Percentiles rank a stretch among this genome's conserved stretches.
phyloP scores from a whole-genome alignment of 2,329 filamentous ascomycete species.

The Nannizzia gypsea region DNA sequence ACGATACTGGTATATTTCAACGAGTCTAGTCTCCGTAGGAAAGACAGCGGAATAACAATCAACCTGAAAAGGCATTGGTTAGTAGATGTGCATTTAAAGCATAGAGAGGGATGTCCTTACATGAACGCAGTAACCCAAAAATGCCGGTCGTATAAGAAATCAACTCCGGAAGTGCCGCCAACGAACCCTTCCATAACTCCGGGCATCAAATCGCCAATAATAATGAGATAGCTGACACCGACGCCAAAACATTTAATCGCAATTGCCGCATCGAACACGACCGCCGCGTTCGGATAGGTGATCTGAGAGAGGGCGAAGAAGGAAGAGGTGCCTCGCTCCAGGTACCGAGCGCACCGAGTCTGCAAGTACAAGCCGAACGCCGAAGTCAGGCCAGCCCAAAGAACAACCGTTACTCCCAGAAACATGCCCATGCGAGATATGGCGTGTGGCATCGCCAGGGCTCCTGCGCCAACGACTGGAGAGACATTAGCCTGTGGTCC shows the following conservation, averaged over 20 bases:
- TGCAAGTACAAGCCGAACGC: constrained; percentile 94
- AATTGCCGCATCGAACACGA: constrained; percentile 91
- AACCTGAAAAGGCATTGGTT: constrained; percentile 42
- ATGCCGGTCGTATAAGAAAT: constrained; percentile 74
- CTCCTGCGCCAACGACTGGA: constrained; percentile 80
- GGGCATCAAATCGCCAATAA: constrained; percentile 97
- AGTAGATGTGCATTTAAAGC: background rate
- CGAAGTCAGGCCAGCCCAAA: constrained; percentile 82
- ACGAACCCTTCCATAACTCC: constrained; percentile 78
- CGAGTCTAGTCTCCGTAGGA: constrained; percentile 80
- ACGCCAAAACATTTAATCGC: constrained; percentile 98
- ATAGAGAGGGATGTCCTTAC: constrained; percentile 32
- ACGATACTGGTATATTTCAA: constrained; percentile 94
- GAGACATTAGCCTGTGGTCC: background rate
- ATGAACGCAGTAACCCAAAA: constrained; percentile 99
- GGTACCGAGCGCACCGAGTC: constrained; percentile 79
- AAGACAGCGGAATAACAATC: constrained; percentile 86
- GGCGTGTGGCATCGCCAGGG: constrained; percentile 88
- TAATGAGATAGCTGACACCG: constrained; percentile 93
- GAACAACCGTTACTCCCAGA: constrained; percentile 67
- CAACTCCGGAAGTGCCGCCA: constrained; percentile 47
- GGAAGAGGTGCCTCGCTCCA: constrained; percentile 76
- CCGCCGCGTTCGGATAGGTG: constrained; percentile 90
- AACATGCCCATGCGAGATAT: constrained; percentile 92
- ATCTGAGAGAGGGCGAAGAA: constrained; percentile 97